Evolutionary conservation across 169 alveolate genomes (phyloP).

Genomic region (Plasmodium vinckei): DNA sequence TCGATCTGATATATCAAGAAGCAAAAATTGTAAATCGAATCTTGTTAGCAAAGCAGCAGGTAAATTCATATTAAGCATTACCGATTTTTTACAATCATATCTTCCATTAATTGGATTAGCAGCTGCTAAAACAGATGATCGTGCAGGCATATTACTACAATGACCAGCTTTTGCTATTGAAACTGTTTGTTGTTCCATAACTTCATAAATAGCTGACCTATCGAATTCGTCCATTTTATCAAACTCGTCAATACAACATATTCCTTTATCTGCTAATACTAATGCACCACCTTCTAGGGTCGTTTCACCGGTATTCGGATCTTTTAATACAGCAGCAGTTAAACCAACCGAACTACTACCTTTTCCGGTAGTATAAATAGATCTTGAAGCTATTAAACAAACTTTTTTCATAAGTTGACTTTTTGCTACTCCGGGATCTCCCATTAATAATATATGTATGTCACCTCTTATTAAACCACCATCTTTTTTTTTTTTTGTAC

Average conservation of each 20-base stretch:
- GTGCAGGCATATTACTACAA: slow-evolving; percentile 83
- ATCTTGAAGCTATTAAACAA: slow-evolving; percentile 91
- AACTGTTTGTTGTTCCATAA: slow-evolving; percentile 98
- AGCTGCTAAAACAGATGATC: slow-evolving; percentile 96
- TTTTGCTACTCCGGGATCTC: slow-evolving; percentile 99
- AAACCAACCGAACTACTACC: slow-evolving; percentile 98
- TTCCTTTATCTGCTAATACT: slow-evolving; percentile 97
- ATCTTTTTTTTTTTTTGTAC: slow-evolving; percentile 91
- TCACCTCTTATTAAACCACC: slow-evolving; percentile 99
- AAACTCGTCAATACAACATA: slow-evolving; percentile 99
- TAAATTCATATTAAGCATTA: slow-evolving; percentile 95
- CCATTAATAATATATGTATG: slow-evolving; percentile 95
- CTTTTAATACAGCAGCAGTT: slow-evolving; percentile 98
- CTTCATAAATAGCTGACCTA: slow-evolving; percentile 98
- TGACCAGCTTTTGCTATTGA: slow-evolving; percentile 99
- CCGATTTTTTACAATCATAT: slow-evolving; percentile 93
- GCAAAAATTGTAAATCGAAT: slow-evolving; percentile 94
- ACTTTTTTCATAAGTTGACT: slow-evolving; percentile 94
- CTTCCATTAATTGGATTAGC: slow-evolving; percentile 98
- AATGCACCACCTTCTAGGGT: slow-evolving; percentile 98
- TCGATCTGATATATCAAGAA: slow-evolving; percentile 90
- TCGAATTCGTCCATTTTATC: slow-evolving; percentile 98
- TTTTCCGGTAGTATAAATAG: slow-evolving; percentile 96
- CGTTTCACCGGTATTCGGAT: slow-evolving; percentile 93
- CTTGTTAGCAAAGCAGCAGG: slow-evolving; percentile 98